Conservation (phyloP, 2,329 filamentous ascomycete species). For the Fonsecaea pugnacius region DNA sequence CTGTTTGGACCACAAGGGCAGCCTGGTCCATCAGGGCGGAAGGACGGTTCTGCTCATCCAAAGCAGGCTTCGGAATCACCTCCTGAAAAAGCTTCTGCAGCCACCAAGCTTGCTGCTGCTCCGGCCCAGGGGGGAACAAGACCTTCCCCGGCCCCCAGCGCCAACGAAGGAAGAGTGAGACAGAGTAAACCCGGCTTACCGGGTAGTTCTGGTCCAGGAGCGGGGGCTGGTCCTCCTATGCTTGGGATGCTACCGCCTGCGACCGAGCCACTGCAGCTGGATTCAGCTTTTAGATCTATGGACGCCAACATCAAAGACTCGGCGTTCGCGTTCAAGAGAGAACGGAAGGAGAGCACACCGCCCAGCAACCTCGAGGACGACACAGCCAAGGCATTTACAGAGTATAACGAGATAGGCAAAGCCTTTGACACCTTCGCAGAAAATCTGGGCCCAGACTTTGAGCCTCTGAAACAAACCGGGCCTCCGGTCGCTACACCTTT, state of each 20-base stretch:
- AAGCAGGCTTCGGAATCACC: slow-evolving; percentile 6
- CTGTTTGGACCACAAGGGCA: slow-evolving; percentile 43
- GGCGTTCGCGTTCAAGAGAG: slow-evolving; percentile 31
- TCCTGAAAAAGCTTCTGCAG: slow-evolving; percentile 21
- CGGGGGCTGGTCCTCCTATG: slow-evolving; percentile 47
- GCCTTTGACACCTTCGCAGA: slow-evolving; percentile 53
- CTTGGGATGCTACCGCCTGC: slow-evolving; percentile 54
- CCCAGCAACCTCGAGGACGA: slow-evolving; percentile 62
- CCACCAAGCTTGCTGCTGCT: slow-evolving; percentile 29
- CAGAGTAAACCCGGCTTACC: slow-evolving; percentile 27
- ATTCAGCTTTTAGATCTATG: slow-evolving; percentile 59
- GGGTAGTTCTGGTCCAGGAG: slow-evolving; percentile 16
- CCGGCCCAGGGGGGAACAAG: slow-evolving; percentile 21
- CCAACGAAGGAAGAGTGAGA: slow-evolving; percentile 32
- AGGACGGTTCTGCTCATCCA: not conserved
- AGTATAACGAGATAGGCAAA: slow-evolving; percentile 67
- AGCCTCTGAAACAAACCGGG: slow-evolving; percentile 71
- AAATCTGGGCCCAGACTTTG: slow-evolving; percentile 74
- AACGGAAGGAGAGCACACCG: slow-evolving; percentile 41
- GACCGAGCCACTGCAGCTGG: slow-evolving; percentile 48
- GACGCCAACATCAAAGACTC: slow-evolving; percentile 47
- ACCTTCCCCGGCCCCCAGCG: slow-evolving; percentile 28
- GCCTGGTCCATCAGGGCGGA: not conserved
- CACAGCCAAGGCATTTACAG: slow-evolving; percentile 70
- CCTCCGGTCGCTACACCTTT: slow-evolving; percentile 72